Percentiles rank a stretch among this genome's conserved stretches.
These are phyloP conservation scores for Juglanconis oblonga DNA, from an alignment of 2,329 filamentous ascomycete species.

Conservation along the genomic window DNA sequence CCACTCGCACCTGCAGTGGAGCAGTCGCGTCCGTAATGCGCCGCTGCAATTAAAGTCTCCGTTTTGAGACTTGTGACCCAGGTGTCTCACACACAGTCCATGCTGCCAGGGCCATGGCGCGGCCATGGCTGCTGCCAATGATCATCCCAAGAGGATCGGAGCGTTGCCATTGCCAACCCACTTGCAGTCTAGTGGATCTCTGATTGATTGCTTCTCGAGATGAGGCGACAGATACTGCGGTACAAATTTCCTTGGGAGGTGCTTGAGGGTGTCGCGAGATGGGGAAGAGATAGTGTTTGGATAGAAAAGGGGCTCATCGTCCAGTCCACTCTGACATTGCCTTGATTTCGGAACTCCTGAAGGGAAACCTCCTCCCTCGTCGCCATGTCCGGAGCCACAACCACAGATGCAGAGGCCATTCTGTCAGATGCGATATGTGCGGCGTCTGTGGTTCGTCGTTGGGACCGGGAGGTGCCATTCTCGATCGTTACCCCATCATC, in stretches of 20 bases:
- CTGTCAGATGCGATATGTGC: neutral
- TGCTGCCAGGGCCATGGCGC: neutral
- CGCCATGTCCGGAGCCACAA: neutral
- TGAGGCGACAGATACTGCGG: constrained; percentile 7
- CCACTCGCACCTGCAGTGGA: constrained; percentile 14
- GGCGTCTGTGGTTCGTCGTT: constrained; percentile 1
- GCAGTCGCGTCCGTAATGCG: constrained; percentile 16
- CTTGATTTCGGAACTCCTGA: neutral
- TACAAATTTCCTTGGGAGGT: constrained; percentile 10
- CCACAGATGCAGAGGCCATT: neutral
- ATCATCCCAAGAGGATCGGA: neutral
- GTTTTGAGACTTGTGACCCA: constrained; percentile 12
- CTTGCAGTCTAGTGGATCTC: constrained; percentile 11
- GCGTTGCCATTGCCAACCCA: constrained; percentile 6
- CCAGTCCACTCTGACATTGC: neutral
- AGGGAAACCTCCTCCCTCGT: neutral
- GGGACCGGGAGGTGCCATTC: constrained; percentile 7
- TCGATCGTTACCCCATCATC: constrained; percentile 3
- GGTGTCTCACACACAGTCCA: neutral
- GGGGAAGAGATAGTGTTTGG: neutral
- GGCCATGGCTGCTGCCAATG: neutral
- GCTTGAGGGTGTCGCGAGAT: neutral
- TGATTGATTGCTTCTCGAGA: constrained; percentile 16
- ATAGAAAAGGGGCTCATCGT: neutral
- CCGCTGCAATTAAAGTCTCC: constrained; percentile 20